Evolutionary conservation across 2,329 filamentous ascomycete genomes (phyloP).

Genomic region (Monosporascus sp.): DNA sequence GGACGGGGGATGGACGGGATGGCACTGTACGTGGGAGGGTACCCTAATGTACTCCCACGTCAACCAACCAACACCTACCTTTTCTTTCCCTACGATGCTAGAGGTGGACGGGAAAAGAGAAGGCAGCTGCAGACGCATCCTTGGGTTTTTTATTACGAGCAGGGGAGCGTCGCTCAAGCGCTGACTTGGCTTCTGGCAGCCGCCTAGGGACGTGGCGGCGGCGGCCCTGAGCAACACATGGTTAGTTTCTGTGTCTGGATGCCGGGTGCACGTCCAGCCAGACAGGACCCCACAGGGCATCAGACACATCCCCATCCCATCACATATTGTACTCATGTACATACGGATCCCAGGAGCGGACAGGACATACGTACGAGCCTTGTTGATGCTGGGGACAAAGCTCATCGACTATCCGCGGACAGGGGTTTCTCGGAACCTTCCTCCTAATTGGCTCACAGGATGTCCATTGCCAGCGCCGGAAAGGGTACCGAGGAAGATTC

Average conservation of each 20-base stretch:
- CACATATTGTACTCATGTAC: too few relatives aligned
- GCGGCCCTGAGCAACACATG: not conserved
- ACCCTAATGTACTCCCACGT: not conserved
- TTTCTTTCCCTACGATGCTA: not conserved
- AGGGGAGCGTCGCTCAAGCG: conserved; percentile 12
- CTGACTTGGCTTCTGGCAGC: conserved; percentile 11
- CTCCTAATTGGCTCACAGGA: not conserved
- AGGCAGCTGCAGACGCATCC: not conserved
- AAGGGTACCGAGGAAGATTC: not conserved
- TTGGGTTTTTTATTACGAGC: conserved; percentile 8
- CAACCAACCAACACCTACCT: not conserved
- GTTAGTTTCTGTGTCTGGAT: not conserved
- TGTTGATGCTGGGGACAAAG: too few relatives aligned
- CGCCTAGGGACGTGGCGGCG: not conserved
- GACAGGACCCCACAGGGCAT: too few relatives aligned
- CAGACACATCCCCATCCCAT: too few relatives aligned
- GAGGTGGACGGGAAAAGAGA: too few relatives aligned
- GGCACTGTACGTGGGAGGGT: not conserved
- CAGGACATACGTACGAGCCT: too few relatives aligned
- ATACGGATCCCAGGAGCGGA: too few relatives aligned
- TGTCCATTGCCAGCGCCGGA: not conserved
- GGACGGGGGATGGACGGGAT: not conserved
- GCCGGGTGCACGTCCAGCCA: too few relatives aligned
- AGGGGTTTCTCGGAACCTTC: not conserved
- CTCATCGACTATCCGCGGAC: too few relatives aligned